Conservation (phyloP, 1,139 yeast species). For the Martiniozyma asiatica region DNA sequence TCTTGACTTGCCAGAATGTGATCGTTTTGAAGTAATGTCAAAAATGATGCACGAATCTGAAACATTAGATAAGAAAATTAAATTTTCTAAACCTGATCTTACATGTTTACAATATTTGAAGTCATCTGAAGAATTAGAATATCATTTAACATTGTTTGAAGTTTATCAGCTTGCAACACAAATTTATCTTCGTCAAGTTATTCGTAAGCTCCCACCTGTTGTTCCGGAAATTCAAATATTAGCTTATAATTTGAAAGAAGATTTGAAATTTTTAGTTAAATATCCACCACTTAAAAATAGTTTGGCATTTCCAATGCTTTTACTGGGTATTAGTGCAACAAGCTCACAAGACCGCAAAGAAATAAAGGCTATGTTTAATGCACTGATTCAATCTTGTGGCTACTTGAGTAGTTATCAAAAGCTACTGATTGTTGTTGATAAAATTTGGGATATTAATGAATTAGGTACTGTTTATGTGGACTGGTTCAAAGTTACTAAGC, state of each 20-base stretch:
- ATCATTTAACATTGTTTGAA: slow-evolving; percentile 39
- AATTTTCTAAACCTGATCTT: slow-evolving; percentile 30
- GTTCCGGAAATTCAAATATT: slow-evolving; percentile 31
- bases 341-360: slow-evolving; percentile 26
- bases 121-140: slow-evolving; percentile 32
- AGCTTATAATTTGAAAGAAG: slow-evolving; percentile 20
- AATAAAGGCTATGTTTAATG: slow-evolving; percentile 28
- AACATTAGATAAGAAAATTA: slow-evolving; percentile 27
- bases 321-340: slow-evolving; percentile 38
- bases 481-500: slow-evolving; percentile 16
- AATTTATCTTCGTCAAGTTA: slow-evolving; percentile 34
- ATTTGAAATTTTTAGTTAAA: slow-evolving; percentile 24
- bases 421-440: slow-evolving; percentile 13
- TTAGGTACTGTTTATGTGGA: slow-evolving; percentile 16
- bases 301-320: slow-evolving; percentile 37
- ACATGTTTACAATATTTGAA: slow-evolving; percentile 27
- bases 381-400: slow-evolving; percentile 16
- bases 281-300: slow-evolving; percentile 37
- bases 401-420: slow-evolving; percentile 19
- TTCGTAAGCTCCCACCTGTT: slow-evolving; percentile 34
- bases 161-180: slow-evolving; percentile 37
- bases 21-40: slow-evolving; percentile 12
- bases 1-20: slow-evolving; percentile 14
- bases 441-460: slow-evolving; percentile 15
- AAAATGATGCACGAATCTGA: slow-evolving; percentile 12